A percentile compares a stretch with the other conserved stretches of the same genome.
phyloP scores from a whole-genome alignment of 768 basidiomycete genomes.

The Stropharia rugosoannulata region DNA sequence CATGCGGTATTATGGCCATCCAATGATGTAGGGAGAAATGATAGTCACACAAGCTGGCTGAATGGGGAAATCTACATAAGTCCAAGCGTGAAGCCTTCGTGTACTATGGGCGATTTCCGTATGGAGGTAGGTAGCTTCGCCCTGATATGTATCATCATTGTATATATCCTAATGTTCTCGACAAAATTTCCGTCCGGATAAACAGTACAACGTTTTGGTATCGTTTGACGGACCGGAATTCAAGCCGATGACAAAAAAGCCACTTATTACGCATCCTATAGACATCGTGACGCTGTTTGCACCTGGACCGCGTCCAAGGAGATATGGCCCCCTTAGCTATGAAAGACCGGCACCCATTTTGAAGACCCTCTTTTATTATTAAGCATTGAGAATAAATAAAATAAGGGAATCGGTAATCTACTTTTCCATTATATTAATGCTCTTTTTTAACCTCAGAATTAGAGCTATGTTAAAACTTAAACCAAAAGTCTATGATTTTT shows the following conservation, averaged over 20 bases:
- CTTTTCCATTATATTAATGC: too few relatives aligned
- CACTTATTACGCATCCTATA: constrained; percentile 27
- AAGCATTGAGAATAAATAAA: too few relatives aligned
- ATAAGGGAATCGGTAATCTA: too few relatives aligned
- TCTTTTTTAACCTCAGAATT: too few relatives aligned
- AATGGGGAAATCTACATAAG: constrained; percentile 38
- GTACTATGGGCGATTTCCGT: constrained; percentile 34
- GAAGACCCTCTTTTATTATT: too few relatives aligned
- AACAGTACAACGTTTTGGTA: constrained; percentile 36
- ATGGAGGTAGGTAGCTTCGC: constrained; percentile 30
- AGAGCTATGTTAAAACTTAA: too few relatives aligned
- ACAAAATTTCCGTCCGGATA: too few relatives aligned
- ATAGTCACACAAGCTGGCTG: constrained; percentile 22
- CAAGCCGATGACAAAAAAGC: constrained; percentile 18
- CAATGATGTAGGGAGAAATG: constrained; percentile 4
- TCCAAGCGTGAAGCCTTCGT: constrained; percentile 33
- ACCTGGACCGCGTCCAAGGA: constrained; percentile 26
- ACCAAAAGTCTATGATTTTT: too few relatives aligned
- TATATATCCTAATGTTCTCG: constrained; percentile 12
- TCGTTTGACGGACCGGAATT: constrained; percentile 33
- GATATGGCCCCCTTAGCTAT: constrained; percentile 28
- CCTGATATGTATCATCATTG: not conserved
- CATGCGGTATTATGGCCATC: constrained; percentile 19
- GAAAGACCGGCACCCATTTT: not conserved
- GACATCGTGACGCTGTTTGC: constrained; percentile 33